Base-by-base conservation (phyloP, 805 yeast species). In the Candida schatavii region DNA sequence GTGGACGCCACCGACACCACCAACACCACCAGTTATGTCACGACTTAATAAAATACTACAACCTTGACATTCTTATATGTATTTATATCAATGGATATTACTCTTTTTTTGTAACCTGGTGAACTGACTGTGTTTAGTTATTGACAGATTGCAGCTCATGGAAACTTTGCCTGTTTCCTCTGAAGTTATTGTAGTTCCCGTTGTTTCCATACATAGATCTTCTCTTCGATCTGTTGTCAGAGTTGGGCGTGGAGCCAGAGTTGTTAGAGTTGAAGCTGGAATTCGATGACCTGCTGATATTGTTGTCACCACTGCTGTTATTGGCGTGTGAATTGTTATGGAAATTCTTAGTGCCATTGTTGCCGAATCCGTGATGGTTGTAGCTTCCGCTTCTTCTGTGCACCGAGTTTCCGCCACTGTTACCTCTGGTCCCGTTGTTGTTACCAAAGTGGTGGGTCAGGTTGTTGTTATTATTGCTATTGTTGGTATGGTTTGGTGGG, bases 151-250 rank as follows among this genome's bases (percentile, higher is more conserved):
- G 39, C 19, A 29, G 39, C 21, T 41, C 45, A 42, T 45, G 37
- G 45, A 46, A 39, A 22, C 42, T 38, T 36, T 33, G 38, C 35
- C 43, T 39, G 41, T 33, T 38, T 38, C 44, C 38, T 39, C 43
- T 41, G 35, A 29, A 30, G 32, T 45, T 40, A 26, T 40, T 32
- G 30, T 29, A 25, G 33, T 34, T 29, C 40, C 35, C 35, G 45
- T 33, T 43, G 44, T 43, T 40, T 5, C 59, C 63, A 42, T 64
- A 54, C 46, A 60, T 53, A 42, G 67, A 64, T 42, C 64, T 54
- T 43, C 70, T 61, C 49, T 63, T 64, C 43, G 45, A 32, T 42
- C 45, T 47, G 31, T 51, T 49, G 37, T 54, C 46, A 20, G 23
- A 37, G 37, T 43, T 40, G 39, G 43, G 45, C 34, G 41, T 45